Evolutionary conservation across 2,329 filamentous ascomycete species (phyloP), one percentile per base, ranked within the genome.

Genomic region (Pseudogymnoascus verrucosus): DNA sequence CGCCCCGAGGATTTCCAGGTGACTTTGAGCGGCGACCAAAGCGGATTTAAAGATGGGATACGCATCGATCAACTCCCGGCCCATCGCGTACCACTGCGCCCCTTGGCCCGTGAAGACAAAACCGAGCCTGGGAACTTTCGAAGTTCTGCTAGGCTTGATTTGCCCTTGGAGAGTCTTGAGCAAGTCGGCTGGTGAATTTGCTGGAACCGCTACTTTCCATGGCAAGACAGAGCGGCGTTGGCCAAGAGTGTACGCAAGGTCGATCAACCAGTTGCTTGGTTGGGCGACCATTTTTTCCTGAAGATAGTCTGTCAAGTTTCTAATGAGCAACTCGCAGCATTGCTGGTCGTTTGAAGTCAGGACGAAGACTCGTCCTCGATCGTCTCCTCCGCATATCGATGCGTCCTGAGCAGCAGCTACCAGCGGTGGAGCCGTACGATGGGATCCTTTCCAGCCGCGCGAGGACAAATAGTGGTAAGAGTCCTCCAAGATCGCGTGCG

Each of bases 131-230:
- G 69, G 69, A 21, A 65, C 64, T 3, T 64, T 63, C 1, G 54
- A 61, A 36, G 66, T 60, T 44, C 68, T 47, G 2, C 59, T 42
- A 23, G 67, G 64, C 1, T 42, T 62, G 12, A 63, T 54, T 8
- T 59, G 61, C 78, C 75, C 65, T 5, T 64, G 62, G 79, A 83
- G n/a, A 79, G 71, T 67, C 75, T 78, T 37, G 36, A 71, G 67
- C 5, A 71, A 62, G 19, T 70, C 67, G n/a, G 60, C 40, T 5
- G 66, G 65, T 2, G 63, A 61, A 21, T 39, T 42, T 7, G 69
- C 69, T 2, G 62, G 60, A 34, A 71, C 64, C 0, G 68, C 67
- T 10, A 68, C 60, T 31, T 68, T 70, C 62, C 66, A 71, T n/a
- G 70, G 31, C 16, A 71, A 65, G 3, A 66, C 26, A 6, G 70